Evolutionary conservation across 306 rosid genomes (phyloP), one percentile per base, ranked within the genome.

Genomic region (Canavalia ensiformis): DNA sequence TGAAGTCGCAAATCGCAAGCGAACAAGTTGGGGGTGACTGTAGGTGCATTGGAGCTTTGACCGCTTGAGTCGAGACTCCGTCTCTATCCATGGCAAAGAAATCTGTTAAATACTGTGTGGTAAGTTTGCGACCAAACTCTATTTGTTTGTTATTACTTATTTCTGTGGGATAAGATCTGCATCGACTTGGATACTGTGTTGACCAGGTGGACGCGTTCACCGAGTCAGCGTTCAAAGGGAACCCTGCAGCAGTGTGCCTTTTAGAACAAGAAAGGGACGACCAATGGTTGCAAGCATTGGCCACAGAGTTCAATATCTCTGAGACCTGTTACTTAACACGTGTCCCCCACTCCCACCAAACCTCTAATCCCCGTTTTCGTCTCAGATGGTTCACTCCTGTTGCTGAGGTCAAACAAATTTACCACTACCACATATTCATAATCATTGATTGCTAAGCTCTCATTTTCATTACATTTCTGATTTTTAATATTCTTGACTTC

Each of bases 331-430:
- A 58, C 68, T 66, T 90, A 80, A 86, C 85, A 79, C 86, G 63
- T 39, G 60, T 87, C 8, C 2, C 73, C 5, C 74, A 76, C 2
- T 79, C 81, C 5, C 58, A 76, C 4, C 31, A 2, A n/a, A 12
- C 33, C 62, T 66, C 89, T 1, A 56, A 28, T 79, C 93, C 91
- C 7, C 88, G 89, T 83, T 92, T 88, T 68, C 18, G 35, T 35
- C 97, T 94, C 80, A 86, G 94, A 90, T 94, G 97, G 97, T 94
- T 92, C 84, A 87, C 97, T 82, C 97, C 92, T 74, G 56, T 83
- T 55, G 0, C 60, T 76, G 98, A 92, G 93, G 94, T 92, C 4
- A 37, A 37, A 2, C 2, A 2, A 37, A 0, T 37, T 4, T 2
- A 37, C 41, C 2, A 2, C 41, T 37, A 35, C 2, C 39, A 35